These are phyloP conservation scores for Phaeotremella fagi DNA, from an alignment of 768 basidiomycete species.

Conservation along the genomic window DNA sequence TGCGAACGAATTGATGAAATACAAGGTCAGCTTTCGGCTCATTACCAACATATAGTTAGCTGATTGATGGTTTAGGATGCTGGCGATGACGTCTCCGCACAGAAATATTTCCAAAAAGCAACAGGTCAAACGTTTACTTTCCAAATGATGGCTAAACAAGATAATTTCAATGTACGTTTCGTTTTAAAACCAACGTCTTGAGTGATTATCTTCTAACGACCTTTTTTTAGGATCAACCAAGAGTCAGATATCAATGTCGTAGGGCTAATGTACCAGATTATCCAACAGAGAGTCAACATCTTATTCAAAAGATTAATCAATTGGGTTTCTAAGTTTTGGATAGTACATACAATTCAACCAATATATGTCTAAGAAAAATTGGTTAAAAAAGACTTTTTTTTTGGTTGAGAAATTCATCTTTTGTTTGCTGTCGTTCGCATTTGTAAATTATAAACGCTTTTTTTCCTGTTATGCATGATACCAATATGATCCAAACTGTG, in stretches of 20 bases:
- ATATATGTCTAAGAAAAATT: too few species aligned
- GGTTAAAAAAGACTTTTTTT: too few species aligned
- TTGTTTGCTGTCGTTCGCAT: too few species aligned
- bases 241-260: constrained; percentile 77
- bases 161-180: constrained; percentile 60
- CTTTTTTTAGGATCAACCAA: constrained; percentile 62
- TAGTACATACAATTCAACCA: too few species aligned
- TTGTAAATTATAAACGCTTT: too few species aligned
- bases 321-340: too few species aligned
- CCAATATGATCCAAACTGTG: too few species aligned
- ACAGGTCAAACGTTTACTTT: constrained; percentile 73
- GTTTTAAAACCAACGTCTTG: background rate
- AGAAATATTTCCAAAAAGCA: constrained; percentile 59
- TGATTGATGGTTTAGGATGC: constrained; percentile 52
- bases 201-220: background rate
- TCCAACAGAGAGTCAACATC: constrained; percentile 58
- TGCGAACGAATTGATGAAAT: constrained; percentile 70
- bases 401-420: too few species aligned
- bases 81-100: constrained; percentile 59
- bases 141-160: constrained; percentile 77
- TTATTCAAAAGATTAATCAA: constrained; percentile 61
- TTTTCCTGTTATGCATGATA: too few species aligned
- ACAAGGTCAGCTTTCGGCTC: constrained; percentile 52
- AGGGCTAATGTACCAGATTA: constrained; percentile 65
- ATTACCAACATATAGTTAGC: constrained; percentile 1